Conservation (phyloP, 805 yeast species). For the Candida silvatica region DNA sequence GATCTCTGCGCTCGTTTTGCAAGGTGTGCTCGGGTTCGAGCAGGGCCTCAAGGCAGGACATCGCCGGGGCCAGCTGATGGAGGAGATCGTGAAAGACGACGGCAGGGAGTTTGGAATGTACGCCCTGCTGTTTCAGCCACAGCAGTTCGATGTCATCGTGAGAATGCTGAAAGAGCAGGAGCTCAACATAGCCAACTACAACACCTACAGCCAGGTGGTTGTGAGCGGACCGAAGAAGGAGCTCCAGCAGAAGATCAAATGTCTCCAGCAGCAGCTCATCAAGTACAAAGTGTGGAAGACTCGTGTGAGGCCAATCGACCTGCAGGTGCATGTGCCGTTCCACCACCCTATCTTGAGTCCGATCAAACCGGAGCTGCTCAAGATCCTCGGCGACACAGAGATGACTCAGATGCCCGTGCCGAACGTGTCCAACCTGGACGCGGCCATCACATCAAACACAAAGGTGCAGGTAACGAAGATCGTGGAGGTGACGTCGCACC, state of each 20-base stretch:
- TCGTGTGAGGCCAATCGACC: slow-evolving; percentile 18
- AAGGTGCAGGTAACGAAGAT: slow-evolving; percentile 19
- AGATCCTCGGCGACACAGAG: slow-evolving; percentile 6
- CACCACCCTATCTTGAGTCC: slow-evolving; percentile 24
- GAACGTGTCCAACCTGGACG: slow-evolving; percentile 22
- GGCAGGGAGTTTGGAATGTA: slow-evolving; percentile 27
- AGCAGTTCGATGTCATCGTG: slow-evolving; percentile 12
- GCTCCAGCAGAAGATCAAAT: slow-evolving; percentile 8
- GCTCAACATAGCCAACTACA: slow-evolving; percentile 22
- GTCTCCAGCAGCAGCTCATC: slow-evolving; percentile 8
- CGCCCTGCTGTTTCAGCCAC: slow-evolving; percentile 22
- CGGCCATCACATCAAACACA: slow-evolving; percentile 10
- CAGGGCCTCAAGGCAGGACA: slow-evolving; percentile 19
- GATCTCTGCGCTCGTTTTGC: slow-evolving; percentile 21
- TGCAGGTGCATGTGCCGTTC: slow-evolving; percentile 24
- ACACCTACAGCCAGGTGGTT: slow-evolving; percentile 27
- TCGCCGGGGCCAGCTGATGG: slow-evolving; percentile 26
- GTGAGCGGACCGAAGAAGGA: slow-evolving; percentile 20
- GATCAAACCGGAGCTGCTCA: slow-evolving; percentile 17
- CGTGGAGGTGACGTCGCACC: slow-evolving; percentile 21
- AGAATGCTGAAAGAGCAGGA: slow-evolving; percentile 9
- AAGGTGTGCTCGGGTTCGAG: slow-evolving; percentile 17
- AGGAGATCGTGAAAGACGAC: slow-evolving; percentile 10
- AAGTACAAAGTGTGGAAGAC: slow-evolving; percentile 15
- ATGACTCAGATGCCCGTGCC: slow-evolving; percentile 15